These are phyloP conservation scores for Rhamnella rubrinervis DNA, from an alignment of 331 rosid species.

Conservation along the genomic window DNA sequence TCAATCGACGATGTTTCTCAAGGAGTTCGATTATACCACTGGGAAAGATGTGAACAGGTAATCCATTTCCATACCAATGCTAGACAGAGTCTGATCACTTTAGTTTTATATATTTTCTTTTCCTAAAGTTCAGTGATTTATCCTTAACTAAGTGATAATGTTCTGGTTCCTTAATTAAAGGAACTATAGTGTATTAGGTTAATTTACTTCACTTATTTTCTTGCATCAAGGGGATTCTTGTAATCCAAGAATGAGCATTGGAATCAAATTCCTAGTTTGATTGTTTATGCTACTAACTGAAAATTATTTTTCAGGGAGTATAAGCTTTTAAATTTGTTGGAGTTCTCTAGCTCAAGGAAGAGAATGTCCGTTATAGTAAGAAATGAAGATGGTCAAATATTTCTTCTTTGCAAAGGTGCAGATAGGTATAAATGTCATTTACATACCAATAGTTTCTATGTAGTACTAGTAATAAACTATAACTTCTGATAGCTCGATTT, in stretches of 20 bases:
- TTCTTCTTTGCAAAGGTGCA: constrained; percentile 47
- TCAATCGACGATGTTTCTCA: constrained; percentile 28
- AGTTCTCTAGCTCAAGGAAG: constrained; percentile 39
- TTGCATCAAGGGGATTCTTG: too few species aligned
- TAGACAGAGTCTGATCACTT: neutral
- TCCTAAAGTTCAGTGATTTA: too few species aligned
- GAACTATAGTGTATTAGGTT: too few species aligned
- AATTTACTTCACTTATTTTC: too few species aligned
- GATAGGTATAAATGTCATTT: constrained; percentile 30
- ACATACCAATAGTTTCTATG: too few species aligned
- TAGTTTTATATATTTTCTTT: too few species aligned
- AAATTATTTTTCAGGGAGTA: constrained; percentile 30
- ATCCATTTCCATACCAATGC: neutral
- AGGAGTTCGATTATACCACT: constrained; percentile 22
- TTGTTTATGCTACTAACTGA: neutral
- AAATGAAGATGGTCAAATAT: constrained; percentile 31
- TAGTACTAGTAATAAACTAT: neutral
- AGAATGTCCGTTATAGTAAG: constrained; percentile 39
- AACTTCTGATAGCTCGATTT: neutral
- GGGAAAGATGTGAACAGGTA: constrained; percentile 30
- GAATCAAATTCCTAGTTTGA: too few species aligned
- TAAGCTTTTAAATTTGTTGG: constrained; percentile 36
- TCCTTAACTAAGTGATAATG: too few species aligned
- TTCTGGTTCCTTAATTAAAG: too few species aligned
- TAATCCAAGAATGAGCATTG: too few species aligned